Conservation (phyloP, 306 rosid species). For the Trifolium dubium region DNA sequence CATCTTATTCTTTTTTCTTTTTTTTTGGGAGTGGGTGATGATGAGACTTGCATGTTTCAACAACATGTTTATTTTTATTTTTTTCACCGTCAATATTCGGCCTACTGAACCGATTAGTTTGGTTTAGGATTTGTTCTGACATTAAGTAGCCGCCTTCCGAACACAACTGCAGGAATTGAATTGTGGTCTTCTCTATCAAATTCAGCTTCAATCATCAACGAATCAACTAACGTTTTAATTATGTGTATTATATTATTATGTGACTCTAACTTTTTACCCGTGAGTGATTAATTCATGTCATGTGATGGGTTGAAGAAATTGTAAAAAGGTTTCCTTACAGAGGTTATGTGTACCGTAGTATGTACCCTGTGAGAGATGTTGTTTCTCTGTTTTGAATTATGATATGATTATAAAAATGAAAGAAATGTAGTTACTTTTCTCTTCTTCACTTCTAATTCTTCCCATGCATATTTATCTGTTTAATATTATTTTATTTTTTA, state of each 20-base stretch:
- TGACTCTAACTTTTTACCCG: constrained; percentile 64
- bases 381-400: too few relatives aligned
- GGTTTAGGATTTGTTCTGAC: too few relatives aligned
- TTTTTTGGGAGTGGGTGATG: not conserved
- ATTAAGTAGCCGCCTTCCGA: too few relatives aligned
- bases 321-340: constrained; percentile 62
- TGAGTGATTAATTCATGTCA: constrained; percentile 32
- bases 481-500: too few relatives aligned
- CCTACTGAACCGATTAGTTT: too few relatives aligned
- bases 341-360: constrained; percentile 20
- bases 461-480: too few relatives aligned
- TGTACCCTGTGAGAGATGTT: constrained; percentile 56
- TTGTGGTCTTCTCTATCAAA: too few relatives aligned
- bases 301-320: constrained; percentile 53
- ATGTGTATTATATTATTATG: constrained; percentile 19
- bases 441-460: not conserved
- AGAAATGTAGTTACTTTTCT: constrained; percentile 17
- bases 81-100: too few relatives aligned
- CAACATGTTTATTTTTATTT: constrained; percentile 37
- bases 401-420: constrained; percentile 30
- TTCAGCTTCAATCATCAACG: too few relatives aligned
- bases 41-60: constrained; percentile 32
- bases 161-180: too few relatives aligned
- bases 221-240: not conserved
- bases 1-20: not conserved